A percentile compares a stretch with the other conserved stretches of the same genome.
These are phyloP conservation scores for Leucocoprinus sp. DNA, from an alignment of 768 basidiomycete species.

Conservation along the genomic window DNA sequence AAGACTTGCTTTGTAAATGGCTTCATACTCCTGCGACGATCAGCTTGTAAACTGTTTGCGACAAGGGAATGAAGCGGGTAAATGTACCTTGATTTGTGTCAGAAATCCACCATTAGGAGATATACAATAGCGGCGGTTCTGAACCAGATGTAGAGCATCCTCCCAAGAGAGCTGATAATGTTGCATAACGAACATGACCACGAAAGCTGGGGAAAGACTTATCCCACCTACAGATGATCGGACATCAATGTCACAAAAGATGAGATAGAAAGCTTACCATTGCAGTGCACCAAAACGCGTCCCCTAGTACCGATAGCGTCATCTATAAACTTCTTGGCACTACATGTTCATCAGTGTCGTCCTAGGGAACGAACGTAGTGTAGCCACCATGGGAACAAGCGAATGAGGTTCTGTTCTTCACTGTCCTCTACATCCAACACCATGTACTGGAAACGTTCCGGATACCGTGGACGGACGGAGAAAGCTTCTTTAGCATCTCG, in stretches of 20 bases:
- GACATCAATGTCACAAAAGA: not conserved
- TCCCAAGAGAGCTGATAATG: slow-evolving; percentile 77
- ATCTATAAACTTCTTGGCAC: slow-evolving; percentile 73
- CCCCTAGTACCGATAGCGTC: slow-evolving; percentile 54
- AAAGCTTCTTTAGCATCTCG: slow-evolving; percentile 87
- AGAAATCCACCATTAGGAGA: slow-evolving; percentile 89
- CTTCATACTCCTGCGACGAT: slow-evolving; percentile 72
- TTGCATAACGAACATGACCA: slow-evolving; percentile 92
- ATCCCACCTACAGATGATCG: slow-evolving; percentile 56
- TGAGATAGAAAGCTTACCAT: slow-evolving; percentile 40
- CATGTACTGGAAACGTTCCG: slow-evolving; percentile 69
- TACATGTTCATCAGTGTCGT: slow-evolving; percentile 21
- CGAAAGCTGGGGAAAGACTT: slow-evolving; percentile 80
- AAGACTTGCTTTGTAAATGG: slow-evolving; percentile 75
- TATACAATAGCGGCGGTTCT: slow-evolving; percentile 89
- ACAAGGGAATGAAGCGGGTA: not conserved
- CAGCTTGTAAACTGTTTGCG: not conserved
- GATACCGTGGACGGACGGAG: slow-evolving; percentile 81
- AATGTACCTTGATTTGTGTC: slow-evolving; percentile 78
- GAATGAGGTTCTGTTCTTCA: slow-evolving; percentile 91
- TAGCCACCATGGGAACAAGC: slow-evolving; percentile 60
- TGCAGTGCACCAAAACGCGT: slow-evolving; percentile 83
- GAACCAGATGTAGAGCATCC: slow-evolving; percentile 81
- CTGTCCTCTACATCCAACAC: slow-evolving; percentile 84
- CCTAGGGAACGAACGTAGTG: not conserved